Percentiles rank a stretch among this genome's conserved stretches.
Conservation (phyloP, 257 asterid genomes). For the Nicotiana benthamiana region DNA sequence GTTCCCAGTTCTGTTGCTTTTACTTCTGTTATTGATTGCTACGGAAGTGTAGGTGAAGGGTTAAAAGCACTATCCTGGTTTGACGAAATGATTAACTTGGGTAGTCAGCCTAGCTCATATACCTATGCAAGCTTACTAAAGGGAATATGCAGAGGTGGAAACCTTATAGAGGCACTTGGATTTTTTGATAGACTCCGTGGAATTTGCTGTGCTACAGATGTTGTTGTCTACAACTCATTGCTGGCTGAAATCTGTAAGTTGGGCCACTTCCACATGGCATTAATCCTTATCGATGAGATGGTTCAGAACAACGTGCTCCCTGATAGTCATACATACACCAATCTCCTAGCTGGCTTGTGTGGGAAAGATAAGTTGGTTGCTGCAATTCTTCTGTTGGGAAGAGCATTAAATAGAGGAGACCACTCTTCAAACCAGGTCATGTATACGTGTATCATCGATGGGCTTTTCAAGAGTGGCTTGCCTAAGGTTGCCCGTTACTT, state of each 20-base stretch:
- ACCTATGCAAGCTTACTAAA: constrained; percentile 65
- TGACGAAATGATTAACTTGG: constrained; percentile 55
- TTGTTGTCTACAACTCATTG: constrained; percentile 50
- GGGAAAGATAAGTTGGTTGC: constrained; percentile 51
- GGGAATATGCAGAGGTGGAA: constrained; percentile 66
- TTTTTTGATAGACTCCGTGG: constrained; percentile 45
- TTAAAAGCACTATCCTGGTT: constrained; percentile 51
- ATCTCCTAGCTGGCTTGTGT: constrained; percentile 58
- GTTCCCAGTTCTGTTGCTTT: constrained; percentile 49
- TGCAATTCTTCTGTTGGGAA: constrained; percentile 56
- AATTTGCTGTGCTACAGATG: constrained; percentile 37
- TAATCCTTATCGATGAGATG: constrained; percentile 56
- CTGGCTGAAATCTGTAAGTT: constrained; percentile 42
- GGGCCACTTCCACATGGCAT: constrained; percentile 40
- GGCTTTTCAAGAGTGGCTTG: constrained; percentile 62
- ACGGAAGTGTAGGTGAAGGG: constrained; percentile 45
- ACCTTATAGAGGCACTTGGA: constrained; percentile 39
- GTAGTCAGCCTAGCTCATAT: constrained; percentile 50
- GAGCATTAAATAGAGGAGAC: constrained; percentile 35
- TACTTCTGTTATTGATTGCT: constrained; percentile 58
- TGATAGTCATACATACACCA: constrained; percentile 50
- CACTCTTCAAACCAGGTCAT: constrained; percentile 39
- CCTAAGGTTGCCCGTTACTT: constrained; percentile 47
- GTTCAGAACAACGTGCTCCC: constrained; percentile 45
- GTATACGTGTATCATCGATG: constrained; percentile 65